Evolutionary conservation across 345 rosid genomes (phyloP), one percentile per base, ranked within the genome.

Genomic region (Eucalyptus victrix): DNA sequence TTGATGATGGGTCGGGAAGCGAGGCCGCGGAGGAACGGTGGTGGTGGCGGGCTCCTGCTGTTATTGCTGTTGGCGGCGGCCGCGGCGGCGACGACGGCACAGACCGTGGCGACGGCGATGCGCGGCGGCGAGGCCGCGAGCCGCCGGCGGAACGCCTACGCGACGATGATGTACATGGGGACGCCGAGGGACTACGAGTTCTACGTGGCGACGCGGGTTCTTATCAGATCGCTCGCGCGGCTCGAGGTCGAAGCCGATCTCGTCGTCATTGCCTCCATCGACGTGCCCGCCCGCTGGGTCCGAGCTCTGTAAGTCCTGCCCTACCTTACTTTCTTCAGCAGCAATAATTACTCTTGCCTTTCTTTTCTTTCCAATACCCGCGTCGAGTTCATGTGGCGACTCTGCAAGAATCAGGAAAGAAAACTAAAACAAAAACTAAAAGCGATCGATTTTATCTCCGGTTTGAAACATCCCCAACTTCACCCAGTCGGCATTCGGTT

Each of bases 131-230:
- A 89, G 89, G 88, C 91, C 89, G 58, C 58, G 58, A 53, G 58
- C 58, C 58, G 58, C 85, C 98, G 95, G 81, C 92, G 85, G 90
- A 96, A 97, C 94, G 99, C 99, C 3, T 98, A 97, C 69, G 99
- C 98, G 45, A 94, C 99, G 94, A 97, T 97, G 98, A 97, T 97
- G 99, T 97, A 97, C 90, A 96, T 97, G 99, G 99, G 99, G 51
- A 97, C 99, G 42, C 98, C 99, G 26, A 94, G 99, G 88, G 99
- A 97, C 95, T 98, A 97, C 91, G 99, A 98, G 95, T 98, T 96
- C 92, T 98, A 96, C 90, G 95, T 96, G 32, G 99, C 99, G 50
- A 95, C 94, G 89, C 98, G 99, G 87, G 99, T 98, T 91, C 88
- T 98, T 93, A 90, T 97, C 95, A 95, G 97, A 94, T 98, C 99